Conservation (phyloP, 768 basidiomycete genomes). For the Boletus tomentosulus region DNA sequence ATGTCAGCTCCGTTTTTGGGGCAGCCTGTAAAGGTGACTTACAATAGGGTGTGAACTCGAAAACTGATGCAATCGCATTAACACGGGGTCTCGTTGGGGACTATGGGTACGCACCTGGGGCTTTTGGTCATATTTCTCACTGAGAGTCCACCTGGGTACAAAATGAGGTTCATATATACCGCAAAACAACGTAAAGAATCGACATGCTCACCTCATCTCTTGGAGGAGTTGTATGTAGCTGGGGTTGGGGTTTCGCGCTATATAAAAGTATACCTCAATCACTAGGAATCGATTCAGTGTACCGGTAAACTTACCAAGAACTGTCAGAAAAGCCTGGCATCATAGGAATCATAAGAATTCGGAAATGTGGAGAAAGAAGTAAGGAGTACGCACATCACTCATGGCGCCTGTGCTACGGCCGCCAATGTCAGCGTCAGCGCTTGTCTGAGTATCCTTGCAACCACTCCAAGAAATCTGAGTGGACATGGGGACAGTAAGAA, state of each 20-base stretch:
- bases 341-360: neutral
- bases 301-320: constrained; percentile 39
- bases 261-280: neutral
- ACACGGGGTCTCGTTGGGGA: neutral
- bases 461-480: constrained; percentile 79
- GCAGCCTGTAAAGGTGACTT: constrained; percentile 9
- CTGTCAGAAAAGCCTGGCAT: constrained; percentile 52
- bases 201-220: constrained; percentile 37
- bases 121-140: constrained; percentile 50
- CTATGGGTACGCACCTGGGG: constrained; percentile 38
- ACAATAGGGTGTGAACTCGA: constrained; percentile 44
- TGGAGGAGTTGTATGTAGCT: constrained; percentile 49
- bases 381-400: constrained; percentile 55
- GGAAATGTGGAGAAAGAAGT: neutral
- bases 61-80: constrained; percentile 28
- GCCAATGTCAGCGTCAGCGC: constrained; percentile 66
- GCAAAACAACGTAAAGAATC: neutral
- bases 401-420: constrained; percentile 74
- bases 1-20: neutral
- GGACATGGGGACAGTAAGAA: neutral
- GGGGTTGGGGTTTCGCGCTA: constrained; percentile 45
- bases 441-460: constrained; percentile 79
- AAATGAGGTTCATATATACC: neutral
- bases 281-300: neutral
- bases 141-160: constrained; percentile 35